A percentile compares a stretch with the other conserved stretches of the same genome.
phyloP scores from a whole-genome alignment of 768 basidiomycete genomes.

The Rhizopogon salebrosus region DNA sequence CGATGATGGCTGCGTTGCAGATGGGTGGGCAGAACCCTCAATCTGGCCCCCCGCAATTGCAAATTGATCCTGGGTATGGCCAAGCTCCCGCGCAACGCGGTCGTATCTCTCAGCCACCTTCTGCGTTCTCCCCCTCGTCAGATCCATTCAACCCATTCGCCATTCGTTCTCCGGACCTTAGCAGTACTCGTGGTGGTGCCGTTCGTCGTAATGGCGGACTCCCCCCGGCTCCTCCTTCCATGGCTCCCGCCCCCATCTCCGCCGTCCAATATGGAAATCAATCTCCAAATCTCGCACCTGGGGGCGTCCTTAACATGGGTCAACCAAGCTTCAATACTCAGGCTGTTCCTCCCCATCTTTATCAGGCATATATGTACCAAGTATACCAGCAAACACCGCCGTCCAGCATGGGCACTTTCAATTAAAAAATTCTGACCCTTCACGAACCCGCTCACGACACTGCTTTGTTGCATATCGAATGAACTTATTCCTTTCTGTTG shows the following conservation, averaged over 20 bases:
- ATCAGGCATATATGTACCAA: conserved; percentile 82
- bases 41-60: conserved; percentile 68
- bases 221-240: conserved; percentile 26
- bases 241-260: conserved; percentile 24
- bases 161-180: conserved; percentile 43
- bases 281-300: conserved; percentile 51
- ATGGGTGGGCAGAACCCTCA: conserved; percentile 88
- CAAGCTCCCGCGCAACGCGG: conserved; percentile 41
- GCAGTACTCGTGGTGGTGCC: conserved; percentile 42
- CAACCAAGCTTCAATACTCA: conserved; percentile 61
- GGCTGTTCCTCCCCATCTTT: conserved; percentile 63
- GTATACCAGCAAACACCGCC: conserved; percentile 74
- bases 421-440: conserved; percentile 33
- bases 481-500: conserved; percentile 27
- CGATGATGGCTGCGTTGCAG: conserved; percentile 90
- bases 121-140: conserved; percentile 44
- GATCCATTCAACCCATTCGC: conserved; percentile 59
- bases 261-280: conserved; percentile 51
- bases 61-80: conserved; percentile 62
- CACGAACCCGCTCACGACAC: conserved; percentile 39
- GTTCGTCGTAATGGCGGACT: conserved; percentile 43
- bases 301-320: conserved; percentile 56
- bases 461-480: conserved; percentile 26
- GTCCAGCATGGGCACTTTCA: conserved; percentile 73
- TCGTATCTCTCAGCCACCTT: conserved; percentile 36